These are phyloP conservation scores for Wakefieldia striispora DNA, from an alignment of 768 basidiomycete species.

Conservation along the genomic window DNA sequence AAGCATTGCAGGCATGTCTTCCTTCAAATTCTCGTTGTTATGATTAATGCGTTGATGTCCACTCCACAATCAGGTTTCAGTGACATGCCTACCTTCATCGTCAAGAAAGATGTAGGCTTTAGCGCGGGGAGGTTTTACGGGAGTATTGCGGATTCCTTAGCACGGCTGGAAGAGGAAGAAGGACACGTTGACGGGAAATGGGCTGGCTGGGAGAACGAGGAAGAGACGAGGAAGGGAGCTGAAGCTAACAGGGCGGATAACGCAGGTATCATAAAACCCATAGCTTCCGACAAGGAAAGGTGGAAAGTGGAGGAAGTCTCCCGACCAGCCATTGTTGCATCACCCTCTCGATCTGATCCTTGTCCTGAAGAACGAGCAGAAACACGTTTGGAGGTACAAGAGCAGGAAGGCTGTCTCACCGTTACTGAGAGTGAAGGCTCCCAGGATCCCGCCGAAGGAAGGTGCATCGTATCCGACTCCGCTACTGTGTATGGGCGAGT, in stretches of 20 bases:
- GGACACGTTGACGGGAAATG: slow-evolving; percentile 24
- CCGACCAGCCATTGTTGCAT: slow-evolving; percentile 6
- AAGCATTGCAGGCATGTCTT: slow-evolving; percentile 18
- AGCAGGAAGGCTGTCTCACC: neutral
- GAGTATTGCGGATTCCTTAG: slow-evolving; percentile 75
- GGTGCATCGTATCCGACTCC: too few relatives aligned
- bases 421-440: neutral
- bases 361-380: slow-evolving; percentile 1
- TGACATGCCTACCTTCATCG: slow-evolving; percentile 88
- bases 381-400: slow-evolving; percentile 1
- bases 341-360: neutral
- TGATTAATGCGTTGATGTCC: neutral
- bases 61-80: slow-evolving; percentile 39
- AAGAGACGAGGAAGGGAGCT: slow-evolving; percentile 13
- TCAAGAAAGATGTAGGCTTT: slow-evolving; percentile 88
- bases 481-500: too few relatives aligned
- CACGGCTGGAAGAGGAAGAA: slow-evolving; percentile 70
- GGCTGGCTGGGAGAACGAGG: slow-evolving; percentile 18
- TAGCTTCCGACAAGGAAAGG: slow-evolving; percentile 25
- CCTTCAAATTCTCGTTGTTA: neutral
- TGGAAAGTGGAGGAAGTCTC: slow-evolving; percentile 26
- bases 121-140: slow-evolving; percentile 91
- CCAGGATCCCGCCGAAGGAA: neutral
- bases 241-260: neutral
- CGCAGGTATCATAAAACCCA: slow-evolving; percentile 7